Evolutionary conservation across 768 basidiomycete species (phyloP), one percentile per base, ranked within the genome.

Genomic region (Russula ochroleuca): DNA sequence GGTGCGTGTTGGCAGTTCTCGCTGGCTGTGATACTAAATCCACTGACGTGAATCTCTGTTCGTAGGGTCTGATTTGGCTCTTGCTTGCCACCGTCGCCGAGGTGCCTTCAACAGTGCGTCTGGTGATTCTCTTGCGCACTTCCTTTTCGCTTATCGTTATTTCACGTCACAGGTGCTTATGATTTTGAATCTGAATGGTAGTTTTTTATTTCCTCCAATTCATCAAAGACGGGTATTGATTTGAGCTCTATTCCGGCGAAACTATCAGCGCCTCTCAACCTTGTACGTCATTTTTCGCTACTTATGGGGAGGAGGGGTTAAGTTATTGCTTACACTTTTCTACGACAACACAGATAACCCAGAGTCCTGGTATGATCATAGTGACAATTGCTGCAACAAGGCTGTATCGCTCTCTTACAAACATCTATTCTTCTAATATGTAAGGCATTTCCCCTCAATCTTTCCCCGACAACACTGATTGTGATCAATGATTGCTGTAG

Each of bases 151-250:
- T 51, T 19, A 47, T 45, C 21, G 0, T 6, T 10, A 47, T 47
- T n/a, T 28, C n/a, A 21, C 11, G 17, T 25, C 43, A 9, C 33
- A 59, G 63, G 43, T 59, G 8, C 54, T 54, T 25, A 47, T 64
- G 15, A 17, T 1, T 15, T 47, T 64, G 15, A 40, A 64, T 38
- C 6, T 64, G 8, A 64, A 64, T 59, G 63, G 57, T 59, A 21
- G 2, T 9, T 59, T 33, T 33, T 25, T 2, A 2, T 21, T 7
- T 2, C 31, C 3, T 23, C 31, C 1, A 1, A 2, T 33, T 8
- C 28, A n/a, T 56, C n/a, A 23, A 14, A 13, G 19, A 38, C 8
- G 10, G 5, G 19, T 43, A 8, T 9, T 31, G 55, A 56, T 31
- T 31, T 13, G 17, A 31, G 31, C 19, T n/a, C 9, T 9, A 11